Conservation (phyloP, 2,329 filamentous ascomycete species). For the Grosmannia clavigera region DNA sequence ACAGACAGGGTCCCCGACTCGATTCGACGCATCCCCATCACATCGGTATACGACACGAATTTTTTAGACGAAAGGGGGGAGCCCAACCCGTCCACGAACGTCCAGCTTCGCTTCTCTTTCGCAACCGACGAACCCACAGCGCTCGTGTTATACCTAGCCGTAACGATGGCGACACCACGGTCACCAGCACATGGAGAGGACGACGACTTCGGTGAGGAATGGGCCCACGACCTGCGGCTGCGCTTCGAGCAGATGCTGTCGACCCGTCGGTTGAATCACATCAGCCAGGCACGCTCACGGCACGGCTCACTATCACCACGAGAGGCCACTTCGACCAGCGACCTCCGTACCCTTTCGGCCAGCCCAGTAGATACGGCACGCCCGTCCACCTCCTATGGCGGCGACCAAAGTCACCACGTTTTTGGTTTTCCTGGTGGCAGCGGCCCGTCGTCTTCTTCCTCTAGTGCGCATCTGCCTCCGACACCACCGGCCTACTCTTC, state of each 20-base stretch:
- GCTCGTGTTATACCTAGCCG: neutral
- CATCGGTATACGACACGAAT: neutral
- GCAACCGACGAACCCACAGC: neutral
- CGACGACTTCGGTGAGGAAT: constrained; percentile 52
- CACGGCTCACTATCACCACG: constrained; percentile 43
- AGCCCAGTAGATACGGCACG: constrained; percentile 18
- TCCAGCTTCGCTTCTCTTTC: too few species aligned
- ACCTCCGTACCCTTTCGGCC: constrained; percentile 30
- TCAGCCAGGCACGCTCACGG: constrained; percentile 53
- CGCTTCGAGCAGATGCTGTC: constrained; percentile 81
- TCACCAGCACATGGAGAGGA: constrained; percentile 13
- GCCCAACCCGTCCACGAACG: too few species aligned
- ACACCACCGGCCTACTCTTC: constrained; percentile 37
- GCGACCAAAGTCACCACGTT: constrained; percentile 13
- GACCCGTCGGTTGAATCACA: constrained; percentile 75
- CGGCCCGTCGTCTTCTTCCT: neutral
- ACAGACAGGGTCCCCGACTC: neutral
- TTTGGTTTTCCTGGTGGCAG: neutral
- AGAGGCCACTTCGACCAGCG: constrained; percentile 38
- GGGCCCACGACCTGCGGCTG: constrained; percentile 66
- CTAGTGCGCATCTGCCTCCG: constrained; percentile 6
- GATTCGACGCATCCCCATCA: neutral
- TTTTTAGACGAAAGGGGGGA: neutral
- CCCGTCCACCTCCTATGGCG: constrained; percentile 34
- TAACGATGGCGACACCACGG: constrained; percentile 18